phyloP scores from a whole-genome alignment of 495 filamentous ascomycete genomes.

The Aspergillus saccharolyticus region DNA sequence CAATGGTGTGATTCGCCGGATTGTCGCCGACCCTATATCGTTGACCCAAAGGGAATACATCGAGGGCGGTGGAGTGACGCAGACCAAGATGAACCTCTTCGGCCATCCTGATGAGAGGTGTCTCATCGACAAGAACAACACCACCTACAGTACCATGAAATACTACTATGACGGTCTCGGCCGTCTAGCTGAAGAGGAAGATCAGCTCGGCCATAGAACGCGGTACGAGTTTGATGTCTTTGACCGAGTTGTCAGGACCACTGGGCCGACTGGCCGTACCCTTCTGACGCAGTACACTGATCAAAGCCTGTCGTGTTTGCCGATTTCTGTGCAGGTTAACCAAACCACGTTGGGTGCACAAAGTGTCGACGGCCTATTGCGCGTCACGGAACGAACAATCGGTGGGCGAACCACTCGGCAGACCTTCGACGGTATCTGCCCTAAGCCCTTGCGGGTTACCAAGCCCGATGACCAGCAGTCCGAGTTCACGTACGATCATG shows the following conservation, averaged over 20 bases:
- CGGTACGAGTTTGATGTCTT: constrained; percentile 7
- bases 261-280: not conserved
- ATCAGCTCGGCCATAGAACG: constrained; percentile 1
- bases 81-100: not conserved
- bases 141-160: not conserved
- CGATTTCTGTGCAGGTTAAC: not conserved
- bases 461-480: not conserved
- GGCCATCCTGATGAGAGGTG: not conserved
- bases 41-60: not conserved
- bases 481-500: too few species aligned
- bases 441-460: not conserved
- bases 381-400: not conserved
- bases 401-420: constrained; percentile 2
- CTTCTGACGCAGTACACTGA: not conserved
- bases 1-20: not conserved
- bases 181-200: not conserved
- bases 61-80: constrained; percentile 7
- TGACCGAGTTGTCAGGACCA: constrained; percentile 6
- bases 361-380: not conserved
- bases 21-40: constrained; percentile 2
- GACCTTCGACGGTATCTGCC: not conserved
- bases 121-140: not conserved
- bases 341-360: not conserved
- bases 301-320: not conserved
- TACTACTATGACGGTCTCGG: constrained; percentile 9